Percentiles rank a stretch among this genome's conserved stretches.
Evolutionary conservation across 495 filamentous ascomycete genomes (phyloP).

Genomic region (Acidiella bohemica): DNA sequence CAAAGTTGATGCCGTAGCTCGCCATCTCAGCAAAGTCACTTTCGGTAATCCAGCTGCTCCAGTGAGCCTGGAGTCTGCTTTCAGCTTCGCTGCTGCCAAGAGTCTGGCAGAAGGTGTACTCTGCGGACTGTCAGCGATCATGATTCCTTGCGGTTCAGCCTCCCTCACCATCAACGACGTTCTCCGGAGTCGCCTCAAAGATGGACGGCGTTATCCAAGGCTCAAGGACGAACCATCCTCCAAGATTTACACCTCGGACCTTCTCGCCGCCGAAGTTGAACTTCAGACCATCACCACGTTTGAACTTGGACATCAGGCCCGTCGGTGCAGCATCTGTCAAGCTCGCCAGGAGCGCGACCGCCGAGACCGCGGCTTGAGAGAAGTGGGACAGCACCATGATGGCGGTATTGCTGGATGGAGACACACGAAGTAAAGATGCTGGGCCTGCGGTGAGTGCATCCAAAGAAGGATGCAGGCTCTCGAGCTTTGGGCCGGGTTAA

Average conservation of each 20-base stretch:
- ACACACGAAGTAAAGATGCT: not conserved
- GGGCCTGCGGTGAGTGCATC: not conserved
- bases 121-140: no score
- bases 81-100: conserved; percentile 27
- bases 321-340: conserved; percentile 9
- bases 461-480: no score
- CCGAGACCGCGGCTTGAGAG: conserved; percentile 7
- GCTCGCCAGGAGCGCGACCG: conserved; percentile 14
- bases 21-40: conserved; percentile 56
- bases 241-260: conserved; percentile 32
- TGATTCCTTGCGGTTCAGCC: not conserved
- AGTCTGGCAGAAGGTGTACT: conserved; percentile 25
- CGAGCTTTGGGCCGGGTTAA: no score
- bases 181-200: conserved; percentile 27
- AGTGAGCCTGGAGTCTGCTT: conserved; percentile 25
- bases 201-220: conserved; percentile 37
- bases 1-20: conserved; percentile 53
- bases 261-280: conserved; percentile 29
- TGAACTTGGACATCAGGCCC: conserved; percentile 12
- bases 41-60: conserved; percentile 47
- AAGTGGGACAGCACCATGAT: conserved; percentile 11
- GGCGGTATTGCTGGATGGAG: not conserved
- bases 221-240: conserved; percentile 35
- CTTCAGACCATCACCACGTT: conserved; percentile 18
- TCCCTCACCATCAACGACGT: conserved; percentile 25